Evolutionary conservation across 2,329 filamentous ascomycete species (phyloP).

Genomic region (Atkinsonella texensis): DNA sequence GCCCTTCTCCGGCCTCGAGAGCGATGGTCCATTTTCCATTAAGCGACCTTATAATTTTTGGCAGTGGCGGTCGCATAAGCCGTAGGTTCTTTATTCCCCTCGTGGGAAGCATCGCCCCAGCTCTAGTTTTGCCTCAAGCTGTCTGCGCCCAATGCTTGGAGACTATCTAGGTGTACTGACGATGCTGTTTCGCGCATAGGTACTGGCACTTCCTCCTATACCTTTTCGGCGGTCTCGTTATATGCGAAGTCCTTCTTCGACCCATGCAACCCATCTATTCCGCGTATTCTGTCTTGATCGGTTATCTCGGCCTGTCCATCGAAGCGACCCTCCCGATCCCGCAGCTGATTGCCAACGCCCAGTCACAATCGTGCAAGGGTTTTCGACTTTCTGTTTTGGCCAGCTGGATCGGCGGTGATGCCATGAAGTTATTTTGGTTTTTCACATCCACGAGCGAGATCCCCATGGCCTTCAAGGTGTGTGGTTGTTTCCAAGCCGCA

Average conservation of each 20-base stretch:
- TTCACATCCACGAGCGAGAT: constrained; percentile 59
- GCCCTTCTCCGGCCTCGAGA: constrained; percentile 46
- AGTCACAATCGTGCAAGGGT: constrained; percentile 59
- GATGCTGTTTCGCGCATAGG: constrained; percentile 14
- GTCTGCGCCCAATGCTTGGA: not conserved
- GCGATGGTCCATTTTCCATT: constrained; percentile 24
- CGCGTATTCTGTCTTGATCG: constrained; percentile 55
- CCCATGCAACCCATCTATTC: constrained; percentile 45
- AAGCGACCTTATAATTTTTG: constrained; percentile 66
- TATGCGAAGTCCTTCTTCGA: constrained; percentile 55
- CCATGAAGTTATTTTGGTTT: constrained; percentile 84
- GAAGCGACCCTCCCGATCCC: constrained; percentile 75
- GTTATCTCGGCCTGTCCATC: constrained; percentile 63
- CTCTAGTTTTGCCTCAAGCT: not conserved
- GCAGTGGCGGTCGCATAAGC: constrained; percentile 65
- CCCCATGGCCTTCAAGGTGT: constrained; percentile 69
- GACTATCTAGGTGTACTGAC: not conserved
- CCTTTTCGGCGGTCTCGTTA: constrained; percentile 47
- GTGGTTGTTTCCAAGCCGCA: constrained; percentile 66
- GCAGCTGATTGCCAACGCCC: constrained; percentile 61
- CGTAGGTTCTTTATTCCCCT: constrained; percentile 30
- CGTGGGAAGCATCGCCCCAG: not conserved
- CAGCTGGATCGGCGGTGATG: constrained; percentile 69
- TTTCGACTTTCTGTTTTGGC: constrained; percentile 64
- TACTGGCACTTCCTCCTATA: constrained; percentile 72